These are phyloP conservation scores for Hericium rajendrae DNA, from an alignment of 768 basidiomycete genomes.

Conservation along the genomic window DNA sequence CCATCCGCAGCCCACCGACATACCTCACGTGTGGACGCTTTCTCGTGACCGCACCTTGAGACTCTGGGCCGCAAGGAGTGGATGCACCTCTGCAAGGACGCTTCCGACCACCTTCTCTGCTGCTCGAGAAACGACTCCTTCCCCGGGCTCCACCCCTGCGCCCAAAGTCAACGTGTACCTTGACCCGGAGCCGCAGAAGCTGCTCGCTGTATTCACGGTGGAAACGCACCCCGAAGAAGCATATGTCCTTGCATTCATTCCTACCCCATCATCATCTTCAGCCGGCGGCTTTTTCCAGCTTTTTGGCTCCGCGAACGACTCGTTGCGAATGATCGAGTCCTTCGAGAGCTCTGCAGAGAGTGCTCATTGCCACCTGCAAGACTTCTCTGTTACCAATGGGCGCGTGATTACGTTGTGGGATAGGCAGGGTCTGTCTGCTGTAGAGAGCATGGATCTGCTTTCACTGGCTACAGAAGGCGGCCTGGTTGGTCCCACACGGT, in stretches of 20 bases:
- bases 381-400: conserved; percentile 50
- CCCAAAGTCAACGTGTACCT: conserved; percentile 38
- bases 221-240: conserved; percentile 39
- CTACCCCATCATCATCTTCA: conserved; percentile 49
- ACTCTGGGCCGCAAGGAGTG: conserved; percentile 72
- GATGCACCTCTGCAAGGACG: conserved; percentile 56
- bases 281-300: conserved; percentile 80
- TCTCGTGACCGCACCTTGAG: conserved; percentile 81
- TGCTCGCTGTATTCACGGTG: conserved; percentile 54
- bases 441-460: conserved; percentile 47
- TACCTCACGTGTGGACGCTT: conserved; percentile 71
- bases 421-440: conserved; percentile 61
- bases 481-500: conserved; percentile 25
- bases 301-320: conserved; percentile 44
- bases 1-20: conserved; percentile 67
- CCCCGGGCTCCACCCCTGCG: conserved; percentile 21
- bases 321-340: conserved; percentile 44
- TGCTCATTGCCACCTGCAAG: conserved; percentile 65
- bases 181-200: conserved; percentile 48
- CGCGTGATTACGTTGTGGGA: conserved; percentile 73
- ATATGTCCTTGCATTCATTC: conserved; percentile 63
- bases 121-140: conserved; percentile 24
- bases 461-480: conserved; percentile 25
- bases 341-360: conserved; percentile 54
- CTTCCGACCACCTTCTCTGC: conserved; percentile 30